phyloP scores from a whole-genome alignment of 106 monocot genomes.

The Allium fistulosum region DNA sequence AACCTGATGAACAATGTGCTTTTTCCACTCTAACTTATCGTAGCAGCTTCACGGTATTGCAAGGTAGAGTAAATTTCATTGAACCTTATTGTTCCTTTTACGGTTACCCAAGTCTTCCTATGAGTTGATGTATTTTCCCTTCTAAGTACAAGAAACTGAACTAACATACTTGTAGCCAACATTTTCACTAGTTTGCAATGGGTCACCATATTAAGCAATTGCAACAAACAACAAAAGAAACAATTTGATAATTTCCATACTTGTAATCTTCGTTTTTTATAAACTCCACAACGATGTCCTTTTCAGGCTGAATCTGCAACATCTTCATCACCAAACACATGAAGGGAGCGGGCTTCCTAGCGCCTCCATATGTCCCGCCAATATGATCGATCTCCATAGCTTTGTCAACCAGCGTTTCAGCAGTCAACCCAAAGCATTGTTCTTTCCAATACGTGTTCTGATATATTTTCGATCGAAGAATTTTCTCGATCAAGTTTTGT shows the following conservation, averaged over 20 bases:
- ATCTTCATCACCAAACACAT: slow-evolving; percentile 92
- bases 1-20: no score
- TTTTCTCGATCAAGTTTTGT: slow-evolving; percentile 96
- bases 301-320: slow-evolving; percentile 99
- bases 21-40: no score
- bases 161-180: no score
- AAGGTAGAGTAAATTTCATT: no score
- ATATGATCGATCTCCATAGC: slow-evolving; percentile 98
- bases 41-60: no score
- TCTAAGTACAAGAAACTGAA: no score
- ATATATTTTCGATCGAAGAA: slow-evolving; percentile 86
- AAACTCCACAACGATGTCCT: slow-evolving; percentile 97
- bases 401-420: slow-evolving; percentile 97
- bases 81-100: no score
- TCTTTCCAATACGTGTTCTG: slow-evolving; percentile 95
- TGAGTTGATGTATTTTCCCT: no score
- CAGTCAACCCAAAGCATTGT: slow-evolving; percentile 97
- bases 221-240: neutral
- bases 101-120: no score
- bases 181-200: no score
- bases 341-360: slow-evolving; percentile 81
- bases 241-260: slow-evolving; percentile 15
- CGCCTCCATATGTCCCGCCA: slow-evolving; percentile 90
- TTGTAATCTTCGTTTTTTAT: slow-evolving; percentile 99
- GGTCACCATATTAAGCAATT: no score